These are phyloP conservation scores for Allantophomopsis lycopodina DNA, from an alignment of 2,329 filamentous ascomycete species.

Conservation along the genomic window DNA sequence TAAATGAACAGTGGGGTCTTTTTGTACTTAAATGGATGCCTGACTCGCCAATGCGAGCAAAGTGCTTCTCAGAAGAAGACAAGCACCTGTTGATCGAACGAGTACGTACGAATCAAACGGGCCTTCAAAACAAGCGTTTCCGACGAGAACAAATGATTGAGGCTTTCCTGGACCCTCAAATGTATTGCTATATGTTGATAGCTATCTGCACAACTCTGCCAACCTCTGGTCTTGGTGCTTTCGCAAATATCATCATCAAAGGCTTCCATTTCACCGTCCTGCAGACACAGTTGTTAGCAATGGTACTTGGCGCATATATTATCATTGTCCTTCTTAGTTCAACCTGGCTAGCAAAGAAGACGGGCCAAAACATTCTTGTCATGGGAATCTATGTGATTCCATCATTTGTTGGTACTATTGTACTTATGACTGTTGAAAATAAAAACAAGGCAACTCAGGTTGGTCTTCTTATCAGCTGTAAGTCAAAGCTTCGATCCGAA, in stretches of 20 bases:
- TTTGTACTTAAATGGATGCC: constrained; percentile 31
- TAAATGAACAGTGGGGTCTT: constrained; percentile 19
- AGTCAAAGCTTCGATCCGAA: too few species aligned
- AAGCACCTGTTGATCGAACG: constrained; percentile 34
- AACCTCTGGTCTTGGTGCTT: constrained; percentile 58
- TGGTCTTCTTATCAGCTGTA: constrained; percentile 51
- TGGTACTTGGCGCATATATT: constrained; percentile 64
- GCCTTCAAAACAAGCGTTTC: constrained; percentile 36
- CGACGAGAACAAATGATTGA: constrained; percentile 34
- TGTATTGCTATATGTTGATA: constrained; percentile 50
- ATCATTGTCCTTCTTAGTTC: constrained; percentile 55
- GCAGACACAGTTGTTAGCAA: constrained; percentile 59
- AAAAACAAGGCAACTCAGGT: constrained; percentile 41
- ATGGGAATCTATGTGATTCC: constrained; percentile 56
- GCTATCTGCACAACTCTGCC: constrained; percentile 61
- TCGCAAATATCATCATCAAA: constrained; percentile 62
- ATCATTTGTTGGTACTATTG: constrained; percentile 57
- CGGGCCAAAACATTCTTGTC: constrained; percentile 50
- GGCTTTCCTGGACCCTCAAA: constrained; percentile 46
- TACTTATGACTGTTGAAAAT: constrained; percentile 56
- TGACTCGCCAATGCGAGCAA: constrained; percentile 33
- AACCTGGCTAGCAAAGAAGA: constrained; percentile 54
- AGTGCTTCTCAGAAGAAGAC: constrained; percentile 24
- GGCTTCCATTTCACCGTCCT: constrained; percentile 51
- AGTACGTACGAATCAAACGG: constrained; percentile 42